A percentile compares a stretch with the other conserved stretches of the same genome.
phyloP scores from a whole-genome alignment of 2,329 filamentous ascomycete species.

The Hymenoscyphus albidus region DNA sequence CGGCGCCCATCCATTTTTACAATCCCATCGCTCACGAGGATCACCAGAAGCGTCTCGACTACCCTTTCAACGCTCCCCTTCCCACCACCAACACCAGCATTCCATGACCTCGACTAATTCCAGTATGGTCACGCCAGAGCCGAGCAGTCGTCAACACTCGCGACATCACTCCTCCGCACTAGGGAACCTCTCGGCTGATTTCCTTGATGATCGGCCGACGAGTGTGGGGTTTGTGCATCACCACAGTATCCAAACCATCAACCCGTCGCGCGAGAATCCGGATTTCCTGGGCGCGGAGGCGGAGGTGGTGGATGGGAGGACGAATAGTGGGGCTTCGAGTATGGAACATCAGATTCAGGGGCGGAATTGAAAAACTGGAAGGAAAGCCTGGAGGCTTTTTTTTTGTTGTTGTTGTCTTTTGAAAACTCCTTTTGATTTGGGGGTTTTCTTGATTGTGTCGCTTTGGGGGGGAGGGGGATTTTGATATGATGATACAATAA shows the following conservation, averaged over 20 bases:
- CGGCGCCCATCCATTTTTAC: constrained; percentile 12
- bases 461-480: too few species aligned
- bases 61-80: constrained; percentile 56
- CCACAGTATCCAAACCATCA: constrained; percentile 53
- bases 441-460: too few species aligned
- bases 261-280: constrained; percentile 42
- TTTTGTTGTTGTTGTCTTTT: too few species aligned
- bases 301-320: constrained; percentile 49
- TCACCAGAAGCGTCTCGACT: constrained; percentile 39
- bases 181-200: constrained; percentile 34
- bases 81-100: constrained; percentile 43
- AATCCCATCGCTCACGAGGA: constrained; percentile 19
- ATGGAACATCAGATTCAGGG: constrained; percentile 21
- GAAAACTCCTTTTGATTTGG: too few species aligned
- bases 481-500: too few species aligned
- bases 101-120: constrained; percentile 50
- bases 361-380: neutral
- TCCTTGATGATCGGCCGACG: constrained; percentile 46
- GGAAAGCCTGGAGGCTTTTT: neutral
- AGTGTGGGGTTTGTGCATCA: constrained; percentile 56
- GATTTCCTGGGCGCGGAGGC: constrained; percentile 52
- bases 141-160: constrained; percentile 42
- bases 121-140: constrained; percentile 46
- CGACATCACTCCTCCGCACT: constrained; percentile 22
- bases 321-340: constrained; percentile 22